Percentiles rank a stretch among this genome's conserved stretches.
Evolutionary conservation across 306 rosid species (phyloP).

Genomic region (Prunus armeniaca): DNA sequence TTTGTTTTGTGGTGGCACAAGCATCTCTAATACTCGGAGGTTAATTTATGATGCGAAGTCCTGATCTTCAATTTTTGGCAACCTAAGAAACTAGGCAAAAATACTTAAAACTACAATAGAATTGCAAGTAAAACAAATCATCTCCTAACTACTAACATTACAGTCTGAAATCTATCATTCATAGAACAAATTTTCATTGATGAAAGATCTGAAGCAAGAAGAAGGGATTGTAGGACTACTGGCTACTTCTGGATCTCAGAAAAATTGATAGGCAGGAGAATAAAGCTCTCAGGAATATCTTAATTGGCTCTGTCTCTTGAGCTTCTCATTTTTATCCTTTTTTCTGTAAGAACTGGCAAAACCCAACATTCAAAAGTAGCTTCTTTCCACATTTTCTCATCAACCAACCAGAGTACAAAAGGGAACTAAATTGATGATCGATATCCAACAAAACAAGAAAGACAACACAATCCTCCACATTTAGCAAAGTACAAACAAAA

Average conservation of each 20-base stretch:
- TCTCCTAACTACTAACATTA: conserved; percentile 10
- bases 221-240: neutral
- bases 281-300: neutral
- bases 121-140: neutral
- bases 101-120: neutral
- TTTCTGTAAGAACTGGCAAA: conserved; percentile 9
- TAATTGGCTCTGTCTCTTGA: neutral
- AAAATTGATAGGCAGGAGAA: conserved; percentile 3
- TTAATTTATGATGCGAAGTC: neutral
- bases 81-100: neutral
- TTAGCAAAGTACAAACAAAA: neutral
- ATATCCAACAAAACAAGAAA: neutral
- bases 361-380: conserved; percentile 13
- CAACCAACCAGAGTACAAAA: conserved; percentile 7
- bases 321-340: neutral
- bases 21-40: neutral
- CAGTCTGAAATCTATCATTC: conserved; percentile 10
- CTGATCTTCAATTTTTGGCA: neutral
- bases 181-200: conserved; percentile 8
- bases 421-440: neutral
- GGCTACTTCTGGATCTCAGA: conserved; percentile 36
- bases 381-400: conserved; percentile 8
- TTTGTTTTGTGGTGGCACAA: neutral
- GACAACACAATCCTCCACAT: neutral
- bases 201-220: conserved; percentile 47